Base-by-base conservation (phyloP, 768 basidiomycete genomes). In the Clitopilus hobsonii region DNA sequence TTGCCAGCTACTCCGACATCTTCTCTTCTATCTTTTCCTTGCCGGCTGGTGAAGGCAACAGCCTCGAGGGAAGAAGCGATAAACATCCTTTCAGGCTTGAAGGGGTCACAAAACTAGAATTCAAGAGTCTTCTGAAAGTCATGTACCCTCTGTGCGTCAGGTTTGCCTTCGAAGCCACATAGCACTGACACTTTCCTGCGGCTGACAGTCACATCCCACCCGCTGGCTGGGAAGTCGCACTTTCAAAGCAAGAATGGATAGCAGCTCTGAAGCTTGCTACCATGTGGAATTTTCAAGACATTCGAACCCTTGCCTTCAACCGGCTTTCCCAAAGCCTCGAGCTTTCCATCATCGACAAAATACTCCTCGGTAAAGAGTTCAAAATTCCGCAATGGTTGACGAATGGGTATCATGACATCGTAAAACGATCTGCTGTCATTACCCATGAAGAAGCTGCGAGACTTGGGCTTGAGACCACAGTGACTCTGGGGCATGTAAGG, bases 241-340 rank as follows among this genome's bases (percentile, higher is more conserved):
- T 57, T 2, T 54, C 47, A 13, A 56, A 57, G 13, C 63, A 67
- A 6, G 65, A 66, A 50, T 77, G 76, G 79, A 58, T 69, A 14
- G 66, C 71, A 0, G 67, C 73, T 20, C 59, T 74, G n/a, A 71
- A 72, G 56, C 60, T 78, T 20, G 61, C 76, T 5, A 68, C 60
- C 5, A 70, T 72, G 61, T 78, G 76, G 72, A 60, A 63, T 38
- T 73, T 74, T 50, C 56, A 62, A 18, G 49, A 55, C 13, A 49
- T 75, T 26, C 65, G 71, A 28, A 52, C 58, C 16, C 55, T 63
- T 28, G 72, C 72, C 4, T 62, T 73, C 14, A 14, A 65, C 4
- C 54, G 59, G 1, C 61, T 79, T 25, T 16, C 14, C 22, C 38
- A 57, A 1, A 16, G 53, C 2, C 25, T 58, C 3, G 36, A 50